Conservation (phyloP, 805 yeast genomes). For the Candida coleopterorum region DNA sequence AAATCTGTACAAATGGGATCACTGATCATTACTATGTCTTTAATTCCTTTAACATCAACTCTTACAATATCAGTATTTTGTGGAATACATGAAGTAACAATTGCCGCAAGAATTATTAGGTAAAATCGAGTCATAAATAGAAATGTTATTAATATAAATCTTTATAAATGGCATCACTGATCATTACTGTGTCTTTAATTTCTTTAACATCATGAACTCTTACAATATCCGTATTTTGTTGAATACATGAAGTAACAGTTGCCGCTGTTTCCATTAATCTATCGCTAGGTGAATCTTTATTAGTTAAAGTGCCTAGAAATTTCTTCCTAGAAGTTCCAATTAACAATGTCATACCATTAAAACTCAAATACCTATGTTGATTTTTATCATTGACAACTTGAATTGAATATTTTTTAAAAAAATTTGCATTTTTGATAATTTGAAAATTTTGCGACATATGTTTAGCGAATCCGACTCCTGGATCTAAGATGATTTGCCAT, state of each 20-base stretch:
- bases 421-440: conserved; percentile 48
- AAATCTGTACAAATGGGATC: too few relatives aligned
- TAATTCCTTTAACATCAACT: too few relatives aligned
- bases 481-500: conserved; percentile 92
- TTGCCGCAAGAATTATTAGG: conserved; percentile 53
- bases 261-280: conserved; percentile 77
- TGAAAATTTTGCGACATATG: conserved; percentile 62
- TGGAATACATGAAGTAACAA: too few relatives aligned
- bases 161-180: conserved; percentile 74
- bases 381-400: conserved; percentile 13
- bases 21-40: too few relatives aligned
- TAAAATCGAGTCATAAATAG: conserved; percentile 43
- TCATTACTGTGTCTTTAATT: conserved; percentile 38
- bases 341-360: conserved; percentile 59
- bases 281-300: conserved; percentile 49
- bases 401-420: conserved; percentile 46
- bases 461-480: conserved; percentile 97
- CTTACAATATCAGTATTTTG: conserved; percentile 75
- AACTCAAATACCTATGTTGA: conserved; percentile 34
- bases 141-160: conserved; percentile 7
- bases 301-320: conserved; percentile 74
- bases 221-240: conserved; percentile 72
- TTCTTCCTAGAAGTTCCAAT: conserved; percentile 87
- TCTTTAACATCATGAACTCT: conserved; percentile 82
- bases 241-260: conserved; percentile 65